These are phyloP conservation scores for Zoysia japonica DNA, from an alignment of 176 grass and related monocot species.

Conservation along the genomic window DNA sequence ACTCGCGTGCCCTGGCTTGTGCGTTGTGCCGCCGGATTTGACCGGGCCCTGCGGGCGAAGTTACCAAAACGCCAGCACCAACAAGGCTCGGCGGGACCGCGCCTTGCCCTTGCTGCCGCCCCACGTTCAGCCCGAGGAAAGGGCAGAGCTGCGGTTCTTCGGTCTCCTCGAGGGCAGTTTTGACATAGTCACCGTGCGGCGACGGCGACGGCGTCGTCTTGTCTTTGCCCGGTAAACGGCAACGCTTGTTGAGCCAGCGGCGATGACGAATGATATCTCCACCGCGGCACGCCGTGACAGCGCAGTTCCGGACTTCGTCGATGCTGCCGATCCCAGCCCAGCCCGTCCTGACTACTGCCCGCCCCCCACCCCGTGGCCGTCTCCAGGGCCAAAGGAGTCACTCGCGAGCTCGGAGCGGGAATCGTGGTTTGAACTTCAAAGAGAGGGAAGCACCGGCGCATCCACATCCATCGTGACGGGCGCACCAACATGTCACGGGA, in stretches of 20 bases:
- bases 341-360: neutral
- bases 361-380: too few relatives aligned
- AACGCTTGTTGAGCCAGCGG: neutral
- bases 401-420: neutral
- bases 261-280: neutral
- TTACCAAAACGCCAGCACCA: slow-evolving; percentile 27
- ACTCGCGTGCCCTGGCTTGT: too few relatives aligned
- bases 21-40: neutral
- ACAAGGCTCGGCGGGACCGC: neutral
- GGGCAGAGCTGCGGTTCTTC: neutral
- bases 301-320: too few relatives aligned
- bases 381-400: too few relatives aligned
- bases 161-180: slow-evolving; percentile 3
- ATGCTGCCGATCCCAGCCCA: too few relatives aligned
- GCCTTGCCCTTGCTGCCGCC: neutral
- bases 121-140: neutral
- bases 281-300: too few relatives aligned
- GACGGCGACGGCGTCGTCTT: neutral
- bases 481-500: neutral
- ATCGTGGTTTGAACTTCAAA: neutral
- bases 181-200: neutral
- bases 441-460: neutral
- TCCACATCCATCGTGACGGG: slow-evolving; percentile 10
- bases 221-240: slow-evolving; percentile 5
- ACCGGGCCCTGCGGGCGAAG: neutral